These are phyloP conservation scores for Fragaria vesca DNA, from an alignment of 306 rosid genomes.

Conservation along the genomic window DNA sequence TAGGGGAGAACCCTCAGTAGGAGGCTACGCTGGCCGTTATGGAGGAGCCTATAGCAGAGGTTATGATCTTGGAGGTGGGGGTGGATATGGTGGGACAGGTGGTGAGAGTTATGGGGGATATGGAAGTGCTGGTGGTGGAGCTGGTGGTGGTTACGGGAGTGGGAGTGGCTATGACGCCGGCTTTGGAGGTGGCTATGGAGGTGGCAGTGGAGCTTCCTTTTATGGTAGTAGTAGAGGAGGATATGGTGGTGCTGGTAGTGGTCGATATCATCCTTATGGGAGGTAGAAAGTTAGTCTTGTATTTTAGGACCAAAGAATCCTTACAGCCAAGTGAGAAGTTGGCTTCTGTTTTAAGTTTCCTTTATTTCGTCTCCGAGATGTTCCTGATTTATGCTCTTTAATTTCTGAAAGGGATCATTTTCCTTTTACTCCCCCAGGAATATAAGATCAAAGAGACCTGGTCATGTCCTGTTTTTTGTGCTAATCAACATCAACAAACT, in stretches of 20 bases:
- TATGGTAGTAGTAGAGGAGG: conserved; percentile 92
- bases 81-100: conserved; percentile 65
- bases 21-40: conserved; percentile 66
- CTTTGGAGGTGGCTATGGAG: conserved; percentile 69
- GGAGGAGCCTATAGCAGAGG: conserved; percentile 84
- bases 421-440: background rate
- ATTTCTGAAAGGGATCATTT: conserved; percentile 2
- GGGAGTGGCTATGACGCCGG: conserved; percentile 64
- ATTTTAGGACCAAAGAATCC: conserved; percentile 34
- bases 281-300: conserved; percentile 45
- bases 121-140: conserved; percentile 48
- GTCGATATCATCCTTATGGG: conserved; percentile 94
- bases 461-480: conserved; percentile 1
- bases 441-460: conserved; percentile 11
- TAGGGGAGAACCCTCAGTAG: conserved; percentile 77
- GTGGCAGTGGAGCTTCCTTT: conserved; percentile 70
- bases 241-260: conserved; percentile 62
- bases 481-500: conserved; percentile 13
- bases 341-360: conserved; percentile 23
- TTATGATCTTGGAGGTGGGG: conserved; percentile 71
- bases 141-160: conserved; percentile 59
- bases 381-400: background rate
- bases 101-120: conserved; percentile 75
- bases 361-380: conserved; percentile 7
- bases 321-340: conserved; percentile 24